Percentiles rank a stretch among this genome's conserved stretches.
Evolutionary conservation across 495 filamentous ascomycete genomes (phyloP).

Genomic region (Letharia lupina): DNA sequence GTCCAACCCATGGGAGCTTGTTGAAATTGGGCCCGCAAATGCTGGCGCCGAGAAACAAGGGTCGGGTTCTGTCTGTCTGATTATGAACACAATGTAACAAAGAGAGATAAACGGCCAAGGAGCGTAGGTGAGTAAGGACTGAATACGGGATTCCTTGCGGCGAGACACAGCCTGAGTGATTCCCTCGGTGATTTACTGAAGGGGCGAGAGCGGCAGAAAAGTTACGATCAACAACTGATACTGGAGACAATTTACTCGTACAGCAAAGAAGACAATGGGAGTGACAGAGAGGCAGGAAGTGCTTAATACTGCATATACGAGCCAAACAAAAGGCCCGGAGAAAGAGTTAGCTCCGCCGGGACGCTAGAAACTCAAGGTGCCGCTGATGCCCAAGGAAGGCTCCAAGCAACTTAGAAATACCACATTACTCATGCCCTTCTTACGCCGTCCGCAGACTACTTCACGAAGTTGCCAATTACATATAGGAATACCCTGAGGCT

Average conservation of each 20-base stretch:
- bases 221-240: not conserved
- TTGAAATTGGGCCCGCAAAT: conserved; percentile 9
- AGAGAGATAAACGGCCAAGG: not conserved
- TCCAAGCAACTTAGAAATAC: too few relatives aligned
- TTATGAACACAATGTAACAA: not conserved
- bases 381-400: too few relatives aligned
- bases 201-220: not conserved
- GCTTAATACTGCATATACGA: not conserved
- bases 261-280: not conserved
- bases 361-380: too few relatives aligned
- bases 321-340: too few relatives aligned
- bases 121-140: not conserved
- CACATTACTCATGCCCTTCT: too few relatives aligned
- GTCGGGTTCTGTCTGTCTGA: not conserved
- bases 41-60: not conserved
- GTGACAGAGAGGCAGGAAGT: not conserved
- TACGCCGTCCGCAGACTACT: too few relatives aligned
- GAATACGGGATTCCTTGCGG: conserved; percentile 1
- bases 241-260: not conserved
- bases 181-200: not conserved
- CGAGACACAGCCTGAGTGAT: not conserved
- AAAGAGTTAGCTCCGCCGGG: too few relatives aligned
- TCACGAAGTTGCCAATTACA: too few relatives aligned
- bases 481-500: too few relatives aligned
- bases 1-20: conserved; percentile 13